Evolutionary conservation across 345 rosid genomes (phyloP).

Genomic region (Salix suchowensis): DNA sequence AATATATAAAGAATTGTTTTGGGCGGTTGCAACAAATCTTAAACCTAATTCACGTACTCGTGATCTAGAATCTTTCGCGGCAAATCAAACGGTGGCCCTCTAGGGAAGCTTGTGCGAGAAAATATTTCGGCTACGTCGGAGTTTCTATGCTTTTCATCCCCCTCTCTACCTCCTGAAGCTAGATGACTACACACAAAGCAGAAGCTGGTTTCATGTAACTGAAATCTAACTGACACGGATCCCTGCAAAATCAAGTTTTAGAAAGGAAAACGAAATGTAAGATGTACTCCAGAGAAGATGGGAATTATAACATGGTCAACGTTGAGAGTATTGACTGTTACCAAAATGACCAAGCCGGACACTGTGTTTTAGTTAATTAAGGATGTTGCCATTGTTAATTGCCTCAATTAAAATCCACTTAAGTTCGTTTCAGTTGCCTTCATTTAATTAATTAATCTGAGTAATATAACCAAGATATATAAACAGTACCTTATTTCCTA

Average conservation of each 20-base stretch:
- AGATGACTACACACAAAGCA: conserved; percentile 78
- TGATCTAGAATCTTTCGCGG: conserved; percentile 67
- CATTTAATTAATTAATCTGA: not conserved
- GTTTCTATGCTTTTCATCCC: conserved; percentile 65
- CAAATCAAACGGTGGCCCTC: conserved; percentile 44
- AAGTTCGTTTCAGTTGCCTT: too few species aligned
- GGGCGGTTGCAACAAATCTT: conserved; percentile 13
- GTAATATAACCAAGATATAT: not conserved
- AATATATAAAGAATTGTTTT: not conserved
- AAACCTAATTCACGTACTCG: conserved; percentile 49
- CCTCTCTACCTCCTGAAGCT: conserved; percentile 79
- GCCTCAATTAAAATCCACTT: not conserved
- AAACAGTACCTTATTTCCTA: conserved; percentile 65
- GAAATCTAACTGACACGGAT: conserved; percentile 70
- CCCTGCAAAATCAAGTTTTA: conserved; percentile 40
- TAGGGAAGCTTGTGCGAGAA: conserved; percentile 57
- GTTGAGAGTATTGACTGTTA: not conserved
- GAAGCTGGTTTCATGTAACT: conserved; percentile 62
- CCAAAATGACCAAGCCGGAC: not conserved
- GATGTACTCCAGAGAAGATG: not conserved
- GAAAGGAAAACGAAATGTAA: not conserved
- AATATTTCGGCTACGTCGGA: conserved; percentile 57
- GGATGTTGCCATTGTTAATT: not conserved
- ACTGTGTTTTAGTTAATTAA: not conserved
- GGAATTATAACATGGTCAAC: not conserved